These are phyloP conservation scores for Fusarium sp. DNA, from an alignment of 2,329 filamentous ascomycete species.

Conservation along the genomic window DNA sequence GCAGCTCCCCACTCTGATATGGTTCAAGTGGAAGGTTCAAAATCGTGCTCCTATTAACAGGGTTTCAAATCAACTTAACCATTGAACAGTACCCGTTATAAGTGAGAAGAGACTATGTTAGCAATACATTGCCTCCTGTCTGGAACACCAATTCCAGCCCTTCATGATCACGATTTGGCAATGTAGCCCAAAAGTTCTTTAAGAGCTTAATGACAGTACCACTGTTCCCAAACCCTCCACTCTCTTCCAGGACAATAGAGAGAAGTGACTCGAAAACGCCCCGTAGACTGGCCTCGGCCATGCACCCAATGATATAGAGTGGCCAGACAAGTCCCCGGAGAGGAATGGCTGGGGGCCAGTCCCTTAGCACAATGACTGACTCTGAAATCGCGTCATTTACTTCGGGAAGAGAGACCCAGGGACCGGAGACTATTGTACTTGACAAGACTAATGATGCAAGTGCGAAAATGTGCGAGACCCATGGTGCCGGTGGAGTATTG, in stretches of 20 bases:
- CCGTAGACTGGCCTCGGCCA: neutral
- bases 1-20: accelerated
- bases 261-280: neutral
- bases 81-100: accelerated
- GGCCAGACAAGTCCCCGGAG: neutral
- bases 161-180: neutral
- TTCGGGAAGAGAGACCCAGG: neutral
- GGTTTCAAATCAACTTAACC: accelerated
- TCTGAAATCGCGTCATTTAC: neutral
- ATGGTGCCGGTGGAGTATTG: neutral
- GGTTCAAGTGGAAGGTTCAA: neutral
- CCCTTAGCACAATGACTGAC: neutral
- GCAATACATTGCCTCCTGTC: neutral
- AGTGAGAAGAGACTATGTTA: neutral
- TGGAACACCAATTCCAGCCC: neutral
- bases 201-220: neutral
- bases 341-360: neutral
- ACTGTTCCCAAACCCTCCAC: neutral
- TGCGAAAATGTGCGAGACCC: neutral
- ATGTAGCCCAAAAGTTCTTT: neutral
- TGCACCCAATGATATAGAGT: neutral
- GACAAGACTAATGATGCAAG: neutral
- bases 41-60: no score
- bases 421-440: neutral
- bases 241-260: neutral